Evolutionary conservation across 306 rosid genomes (phyloP).

Genomic region (Begonia loranthoides): DNA sequence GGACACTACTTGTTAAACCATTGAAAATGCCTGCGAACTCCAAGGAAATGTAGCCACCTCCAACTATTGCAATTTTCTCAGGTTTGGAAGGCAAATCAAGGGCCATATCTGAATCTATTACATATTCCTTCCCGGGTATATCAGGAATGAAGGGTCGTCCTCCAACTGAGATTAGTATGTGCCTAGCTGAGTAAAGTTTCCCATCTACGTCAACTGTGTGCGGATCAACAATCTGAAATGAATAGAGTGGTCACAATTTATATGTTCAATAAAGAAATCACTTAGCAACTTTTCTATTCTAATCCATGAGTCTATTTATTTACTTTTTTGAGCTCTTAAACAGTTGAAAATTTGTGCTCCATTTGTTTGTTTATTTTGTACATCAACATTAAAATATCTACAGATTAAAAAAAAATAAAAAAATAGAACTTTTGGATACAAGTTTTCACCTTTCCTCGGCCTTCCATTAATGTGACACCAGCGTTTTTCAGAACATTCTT

Average conservation of each 20-base stretch:
- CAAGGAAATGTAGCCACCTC: slow-evolving; percentile 95
- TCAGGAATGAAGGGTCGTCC: slow-evolving; percentile 94
- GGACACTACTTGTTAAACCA: slow-evolving; percentile 67
- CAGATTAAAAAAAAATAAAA: too few relatives aligned
- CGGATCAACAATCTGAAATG: slow-evolving; percentile 58
- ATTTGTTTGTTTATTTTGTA: too few relatives aligned
- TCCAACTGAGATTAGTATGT: slow-evolving; percentile 78
- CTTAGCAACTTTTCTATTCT: too few relatives aligned
- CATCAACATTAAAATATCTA: too few relatives aligned
- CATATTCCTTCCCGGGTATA: slow-evolving; percentile 74
- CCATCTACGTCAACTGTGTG: slow-evolving; percentile 87
- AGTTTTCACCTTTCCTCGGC: slow-evolving; percentile 72
- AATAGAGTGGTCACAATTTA: neutral
- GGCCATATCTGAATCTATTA: slow-evolving; percentile 91
- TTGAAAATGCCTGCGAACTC: slow-evolving; percentile 97
- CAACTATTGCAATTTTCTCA: slow-evolving; percentile 82
- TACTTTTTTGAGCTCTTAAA: too few relatives aligned
- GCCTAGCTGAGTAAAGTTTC: slow-evolving; percentile 67
- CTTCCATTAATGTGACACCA: slow-evolving; percentile 68
- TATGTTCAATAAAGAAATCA: too few relatives aligned
- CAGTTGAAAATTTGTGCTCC: too few relatives aligned
- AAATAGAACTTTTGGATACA: too few relatives aligned
- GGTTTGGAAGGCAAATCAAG: slow-evolving; percentile 91
- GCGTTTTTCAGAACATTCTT: slow-evolving; percentile 55
- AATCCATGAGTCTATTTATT: too few relatives aligned